Evolutionary conservation across 2,329 filamentous ascomycete species (phyloP), one percentile per base, ranked within the genome.

Genomic region (Trichophyton schoenleinii): DNA sequence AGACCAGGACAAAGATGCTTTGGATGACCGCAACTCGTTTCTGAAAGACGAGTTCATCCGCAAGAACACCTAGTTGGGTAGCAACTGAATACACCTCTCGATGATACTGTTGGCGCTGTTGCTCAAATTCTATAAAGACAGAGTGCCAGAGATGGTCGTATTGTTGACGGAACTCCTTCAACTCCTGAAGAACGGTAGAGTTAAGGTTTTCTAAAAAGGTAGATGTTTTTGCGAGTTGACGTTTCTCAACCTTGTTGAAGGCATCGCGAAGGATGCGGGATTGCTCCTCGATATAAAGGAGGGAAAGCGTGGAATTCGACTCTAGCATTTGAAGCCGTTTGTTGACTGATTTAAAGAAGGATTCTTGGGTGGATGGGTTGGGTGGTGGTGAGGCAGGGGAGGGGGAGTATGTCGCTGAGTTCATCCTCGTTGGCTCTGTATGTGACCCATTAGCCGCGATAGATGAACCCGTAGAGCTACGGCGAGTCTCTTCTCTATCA

Each of bases 61-160:
- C 92, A 9, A 99, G 81, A 36, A 97, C 80, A 62, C 88, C 91
- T 46, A 99, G 82, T 25, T 94, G 83, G 7, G 85, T 78, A 68
- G 86, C 89, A 60, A 97, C 80, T 2, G 91, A 91, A 48, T 91
- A 80, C 63, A 95, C 87, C 70, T 97, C 91, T 61, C 85, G 82
- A 69, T 91, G 85, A 15, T 89, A 89, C 67, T 90, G 86, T 70
- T 95, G 88, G 48, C 90, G 86, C 72, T 96, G 92, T 48, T 85
- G 86, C 71, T 96, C 91, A 13, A 97, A 83, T 34, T 95, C 91
- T 61, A 96, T 86, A 22, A 96, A 87, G 9, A 95, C 96, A 20
- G 88, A 92, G 73, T 96, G 91, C 91, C 92, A 97, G 11, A 97
- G 85, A 70, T 96, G 89, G 70, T 97, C 92, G 72, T 97, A 97